These are phyloP conservation scores for Furcasterigmium furcatum DNA, from an alignment of 2,329 filamentous ascomycete genomes.

Conservation along the genomic window DNA sequence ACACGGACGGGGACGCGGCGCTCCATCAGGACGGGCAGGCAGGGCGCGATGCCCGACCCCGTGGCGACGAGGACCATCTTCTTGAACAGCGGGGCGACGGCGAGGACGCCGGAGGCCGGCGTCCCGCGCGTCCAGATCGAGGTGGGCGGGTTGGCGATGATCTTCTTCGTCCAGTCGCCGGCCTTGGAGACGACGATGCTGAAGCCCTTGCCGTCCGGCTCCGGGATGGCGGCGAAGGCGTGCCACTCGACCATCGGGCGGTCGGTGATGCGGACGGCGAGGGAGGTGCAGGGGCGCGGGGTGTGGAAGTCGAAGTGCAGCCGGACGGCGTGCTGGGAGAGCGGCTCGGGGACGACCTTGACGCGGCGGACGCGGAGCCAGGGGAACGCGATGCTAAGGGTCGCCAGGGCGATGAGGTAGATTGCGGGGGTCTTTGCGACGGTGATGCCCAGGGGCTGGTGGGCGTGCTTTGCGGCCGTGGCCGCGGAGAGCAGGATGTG, in stretches of 20 bases:
- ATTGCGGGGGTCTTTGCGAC: conserved; percentile 42
- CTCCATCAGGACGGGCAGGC: conserved; percentile 55
- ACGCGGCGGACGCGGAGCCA: conserved; percentile 72
- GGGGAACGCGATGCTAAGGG: conserved; percentile 63
- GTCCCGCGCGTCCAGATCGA: conserved; percentile 66
- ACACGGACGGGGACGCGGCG: conserved; percentile 52
- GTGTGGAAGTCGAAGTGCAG: conserved; percentile 67
- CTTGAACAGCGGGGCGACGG: conserved; percentile 63
- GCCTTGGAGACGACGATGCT: conserved; percentile 69
- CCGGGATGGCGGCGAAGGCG: conserved; percentile 70
- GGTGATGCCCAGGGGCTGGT: conserved; percentile 29
- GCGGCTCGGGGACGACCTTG: conserved; percentile 60
- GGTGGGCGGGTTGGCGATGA: conserved; percentile 59
- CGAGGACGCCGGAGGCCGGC: conserved; percentile 64
- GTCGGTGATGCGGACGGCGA: conserved; percentile 52
- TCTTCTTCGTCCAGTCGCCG: conserved; percentile 68
- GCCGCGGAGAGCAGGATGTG: conserved; percentile 52
- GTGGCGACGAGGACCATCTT: conserved; percentile 66
- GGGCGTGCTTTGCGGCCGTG: conserved; percentile 34
- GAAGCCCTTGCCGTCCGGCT: conserved; percentile 51
- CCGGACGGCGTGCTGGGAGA: conserved; percentile 70
- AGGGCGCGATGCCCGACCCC: conserved; percentile 70
- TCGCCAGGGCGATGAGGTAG: conserved; percentile 66
- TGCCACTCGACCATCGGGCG: conserved; percentile 70
- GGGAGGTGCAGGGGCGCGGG: conserved; percentile 36